Percentiles rank a stretch among this genome's conserved stretches.
phyloP scores from a whole-genome alignment of 768 basidiomycete genomes.

The Hysterangium stoloniferum region DNA sequence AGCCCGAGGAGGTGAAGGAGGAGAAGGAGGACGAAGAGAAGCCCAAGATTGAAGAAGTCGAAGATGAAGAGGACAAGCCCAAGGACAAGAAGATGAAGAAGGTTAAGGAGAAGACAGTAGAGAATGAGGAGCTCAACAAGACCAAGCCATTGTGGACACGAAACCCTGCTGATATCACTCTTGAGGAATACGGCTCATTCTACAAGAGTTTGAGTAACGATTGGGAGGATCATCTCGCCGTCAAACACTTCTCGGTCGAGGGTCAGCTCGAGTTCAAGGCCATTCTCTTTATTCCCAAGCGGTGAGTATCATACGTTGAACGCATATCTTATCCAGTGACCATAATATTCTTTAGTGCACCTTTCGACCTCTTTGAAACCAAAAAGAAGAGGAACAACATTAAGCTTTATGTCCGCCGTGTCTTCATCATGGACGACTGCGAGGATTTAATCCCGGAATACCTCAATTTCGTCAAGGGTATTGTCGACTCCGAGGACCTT shows the following conservation, averaged over 20 bases:
- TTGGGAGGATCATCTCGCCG: constrained; percentile 99
- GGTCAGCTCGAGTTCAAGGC: constrained; percentile 99
- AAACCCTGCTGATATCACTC: constrained; percentile 88
- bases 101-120: constrained; percentile 79
- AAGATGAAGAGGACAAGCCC: constrained; percentile 75
- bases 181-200: constrained; percentile 92
- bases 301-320: constrained; percentile 47
- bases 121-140: constrained; percentile 99
- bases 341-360: constrained; percentile 50
- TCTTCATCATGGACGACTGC: constrained; percentile 99
- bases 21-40: constrained; percentile 64
- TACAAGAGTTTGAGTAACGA: constrained; percentile 99
- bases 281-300: constrained; percentile 94
- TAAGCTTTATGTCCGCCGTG: constrained; percentile 99
- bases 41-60: constrained; percentile 75
- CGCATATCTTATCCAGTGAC: constrained; percentile 3
- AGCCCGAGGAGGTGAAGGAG: constrained; percentile 54
- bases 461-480: constrained; percentile 99
- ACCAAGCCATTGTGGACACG: constrained; percentile 99
- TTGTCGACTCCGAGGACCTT: constrained; percentile 99
- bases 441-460: constrained; percentile 99
- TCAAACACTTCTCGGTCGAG: constrained; percentile 99
- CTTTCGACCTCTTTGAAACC: constrained; percentile 98
- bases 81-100: constrained; percentile 94
- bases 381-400: constrained; percentile 99